Base-by-base conservation (phyloP, 192 early-diverging fungal species). In the Dimargaris cristalligena region DNA sequence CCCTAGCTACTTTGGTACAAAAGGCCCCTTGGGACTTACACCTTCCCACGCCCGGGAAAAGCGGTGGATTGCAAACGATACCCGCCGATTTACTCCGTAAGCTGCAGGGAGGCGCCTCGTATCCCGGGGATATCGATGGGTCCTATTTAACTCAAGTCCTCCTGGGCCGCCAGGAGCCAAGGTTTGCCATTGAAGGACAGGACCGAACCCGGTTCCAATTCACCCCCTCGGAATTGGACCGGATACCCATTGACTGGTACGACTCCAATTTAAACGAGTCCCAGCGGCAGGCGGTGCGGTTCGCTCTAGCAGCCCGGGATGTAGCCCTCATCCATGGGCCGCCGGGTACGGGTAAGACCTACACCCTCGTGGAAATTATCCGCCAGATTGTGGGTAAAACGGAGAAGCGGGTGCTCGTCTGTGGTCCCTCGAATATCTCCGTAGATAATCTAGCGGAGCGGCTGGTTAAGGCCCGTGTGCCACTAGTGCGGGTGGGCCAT, bases 321-420 rank as follows among this genome's bases (percentile, higher is more conserved):
- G 61, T 90, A 2, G 81, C 84, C 4, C 68, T 93, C 48, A 76
- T 91, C 34, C 90, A 93, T 60, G 88, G 90, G 26, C 90, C 90
- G 30, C 87, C 87, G n/a, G 86, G 84, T 44, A 90, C 89, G 20
- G 91, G 91, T 44, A 92, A 95, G 65, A 95, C 92, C 1, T 79
- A 89, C 59, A 90, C 89, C 14, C 59, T 88, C 18, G 83, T 96
- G 11, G 92, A 93, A 66, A 70, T 92, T 14, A 73, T 96, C 29
- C 78, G 87, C 28, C 90, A 89, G 62, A 71, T 96, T 1, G 67
- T 65, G 9, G 67, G 63, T 2, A 64, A 69, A 3, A 65, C 72
- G 31, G 74, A 76, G 16, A 67, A 83, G 35, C 69, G 81, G 0
- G 74, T 96, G 8, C 67, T 96, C 2, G 90, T 93, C 1, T 96